phyloP scores from a whole-genome alignment of 2,329 filamentous ascomycete species.

The Diaporthe amygdali region DNA sequence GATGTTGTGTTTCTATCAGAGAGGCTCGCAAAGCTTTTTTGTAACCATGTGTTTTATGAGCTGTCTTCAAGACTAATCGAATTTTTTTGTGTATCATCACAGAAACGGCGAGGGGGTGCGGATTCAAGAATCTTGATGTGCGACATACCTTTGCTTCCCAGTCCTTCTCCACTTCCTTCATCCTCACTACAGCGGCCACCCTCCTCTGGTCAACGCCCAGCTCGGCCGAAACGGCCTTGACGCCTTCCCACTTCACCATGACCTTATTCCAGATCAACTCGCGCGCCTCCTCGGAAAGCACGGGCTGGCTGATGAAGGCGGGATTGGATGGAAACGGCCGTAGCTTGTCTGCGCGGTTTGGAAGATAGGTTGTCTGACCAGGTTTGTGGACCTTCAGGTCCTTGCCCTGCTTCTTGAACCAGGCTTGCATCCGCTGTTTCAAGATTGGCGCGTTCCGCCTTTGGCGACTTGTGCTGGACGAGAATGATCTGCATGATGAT shows the following conservation, averaged over 20 bases:
- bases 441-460: constrained; percentile 41
- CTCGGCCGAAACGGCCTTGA: constrained; percentile 79
- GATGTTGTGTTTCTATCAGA: constrained; percentile 58
- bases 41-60: constrained; percentile 74
- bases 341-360: constrained; percentile 33
- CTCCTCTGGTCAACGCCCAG: constrained; percentile 81
- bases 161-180: constrained; percentile 85
- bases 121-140: neutral
- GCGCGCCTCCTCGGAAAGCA: constrained; percentile 75
- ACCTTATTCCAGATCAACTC: constrained; percentile 77
- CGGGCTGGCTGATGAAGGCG: constrained; percentile 71
- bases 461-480: constrained; percentile 43
- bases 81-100: constrained; percentile 72
- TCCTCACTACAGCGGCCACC: constrained; percentile 82
- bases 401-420: constrained; percentile 33
- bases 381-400: constrained; percentile 25
- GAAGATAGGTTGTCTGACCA: constrained; percentile 43
- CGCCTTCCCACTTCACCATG: constrained; percentile 66
- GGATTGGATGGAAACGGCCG: constrained; percentile 78
- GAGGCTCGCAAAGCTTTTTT: constrained; percentile 77
- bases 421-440: constrained; percentile 45
- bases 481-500: constrained; percentile 38
- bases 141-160: constrained; percentile 76
- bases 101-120: constrained; percentile 28
- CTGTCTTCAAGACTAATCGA: constrained; percentile 99